Base-by-base conservation (phyloP, 2,329 filamentous ascomycete species). In the Exophiala spinifera region DNA sequence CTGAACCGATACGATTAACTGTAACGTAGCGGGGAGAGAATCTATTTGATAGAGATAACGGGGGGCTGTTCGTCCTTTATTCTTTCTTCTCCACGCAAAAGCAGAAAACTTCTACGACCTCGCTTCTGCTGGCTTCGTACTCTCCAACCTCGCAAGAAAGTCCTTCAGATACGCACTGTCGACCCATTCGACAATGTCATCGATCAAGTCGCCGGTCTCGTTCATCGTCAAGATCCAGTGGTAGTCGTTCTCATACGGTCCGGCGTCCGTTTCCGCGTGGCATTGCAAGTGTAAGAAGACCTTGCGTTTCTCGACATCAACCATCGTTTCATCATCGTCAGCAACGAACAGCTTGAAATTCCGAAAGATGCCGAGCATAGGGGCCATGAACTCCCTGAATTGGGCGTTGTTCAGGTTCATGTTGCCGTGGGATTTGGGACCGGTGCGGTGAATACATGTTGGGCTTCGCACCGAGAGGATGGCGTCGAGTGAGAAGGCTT, bases 111-210 rank as follows among this genome's bases (percentile, higher is more conserved):
- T 2, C 28, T 31, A 31, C 28, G 28, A 31, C 4, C 7, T 10
- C 28, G 28, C 28, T 31, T 31, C 28, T 31, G 28, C 28, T 11
- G 28, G 10, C 28, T 31, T 7, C 28, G 8, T 31, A 31, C 28
- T 31, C 28, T 31, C 28, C 28, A 10, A 10, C 10, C 28, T 31
- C 28, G 28, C 28, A 31, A 33, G 15, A 64, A 56, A 19, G 61
- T 66, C 45, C 51, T 56, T n/a, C 13, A 34, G 34, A 14, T 48
- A 48, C n/a, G 19, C 31, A 21, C 45, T 48, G 23, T 48, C 45
- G 28, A 48, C 19, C 34, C 21, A 48, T 20, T 48, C 45, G 15
- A 48, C 28, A 11, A 48, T 31, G 13, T 48, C 45, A 19, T 48
- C 45, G 6, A 48, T 21, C 28, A 48, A 4, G 7, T 48, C 45